A percentile compares a stretch with the other conserved stretches of the same genome.
These are phyloP conservation scores for Adansonia gregorii DNA, from an alignment of 441 rosid species.

Conservation along the genomic window DNA sequence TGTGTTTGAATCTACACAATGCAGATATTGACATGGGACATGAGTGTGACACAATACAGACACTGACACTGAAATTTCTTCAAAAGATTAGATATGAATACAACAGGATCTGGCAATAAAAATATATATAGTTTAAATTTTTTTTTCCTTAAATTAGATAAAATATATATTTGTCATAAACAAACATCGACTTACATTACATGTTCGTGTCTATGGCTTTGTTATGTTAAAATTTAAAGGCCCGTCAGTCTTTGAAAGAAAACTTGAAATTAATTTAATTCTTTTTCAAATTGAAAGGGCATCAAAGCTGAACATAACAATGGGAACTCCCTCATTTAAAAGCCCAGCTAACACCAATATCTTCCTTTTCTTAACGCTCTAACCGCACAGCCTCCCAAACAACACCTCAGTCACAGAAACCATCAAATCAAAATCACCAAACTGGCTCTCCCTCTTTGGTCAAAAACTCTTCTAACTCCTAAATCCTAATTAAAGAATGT, in stretches of 20 bases:
- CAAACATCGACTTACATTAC: not conserved
- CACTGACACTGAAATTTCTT: not conserved
- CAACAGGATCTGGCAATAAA: not conserved
- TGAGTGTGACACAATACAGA: not conserved
- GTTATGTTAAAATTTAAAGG: not conserved
- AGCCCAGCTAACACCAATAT: conserved; percentile 6
- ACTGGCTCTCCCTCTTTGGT: not conserved
- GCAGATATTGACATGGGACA: not conserved
- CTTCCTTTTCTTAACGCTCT: not conserved
- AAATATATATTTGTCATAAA: not conserved
- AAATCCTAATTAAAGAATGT: not conserved
- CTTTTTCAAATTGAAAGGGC: not conserved
- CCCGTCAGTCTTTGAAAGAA: not conserved
- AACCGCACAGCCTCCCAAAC: not conserved
- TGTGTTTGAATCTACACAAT: not conserved
- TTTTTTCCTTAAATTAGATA: not conserved
- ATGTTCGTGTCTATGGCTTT: not conserved
- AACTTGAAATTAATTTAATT: not conserved
- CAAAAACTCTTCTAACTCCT: not conserved
- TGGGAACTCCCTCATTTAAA: not conserved
- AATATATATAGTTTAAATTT: not conserved
- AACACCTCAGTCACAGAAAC: not conserved
- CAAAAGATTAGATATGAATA: not conserved
- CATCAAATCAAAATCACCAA: not conserved
- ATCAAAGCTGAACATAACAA: not conserved